Evolutionary conservation across 1,139 yeast genomes (phyloP), one percentile per base, ranked within the genome.

Genomic region (Blastobotrys apis): DNA sequence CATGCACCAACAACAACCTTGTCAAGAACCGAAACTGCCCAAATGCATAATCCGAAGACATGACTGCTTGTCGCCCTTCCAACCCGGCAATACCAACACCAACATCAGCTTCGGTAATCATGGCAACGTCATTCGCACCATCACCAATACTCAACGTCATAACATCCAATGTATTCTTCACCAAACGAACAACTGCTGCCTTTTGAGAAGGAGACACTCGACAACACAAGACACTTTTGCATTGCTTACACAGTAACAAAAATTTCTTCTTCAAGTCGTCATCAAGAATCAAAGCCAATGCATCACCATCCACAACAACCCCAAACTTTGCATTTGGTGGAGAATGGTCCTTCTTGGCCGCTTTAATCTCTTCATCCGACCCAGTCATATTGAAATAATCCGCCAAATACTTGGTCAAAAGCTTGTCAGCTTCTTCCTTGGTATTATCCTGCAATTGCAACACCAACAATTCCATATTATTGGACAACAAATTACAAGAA

Each of bases 51-150:
- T 92, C 98, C 0, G 97, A 84, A 8, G 95, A 84, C 98, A 92
- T 92, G 13, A 84, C 97, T n/a, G 98, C 98, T 64, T 92, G 97
- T 46, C 97, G 75, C 56, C 98, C 98, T 73, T 92, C 98, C 67
- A 87, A 94, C 64, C 98, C 98, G 39, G 95, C 95, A 58, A 92
- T 90, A 67, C 98, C 98, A 38, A 92, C 94, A 54, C 98, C 98
- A 33, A 94, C 92, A 68, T 94, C 95, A 1, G 98, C 98, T 26
- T 95, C 90, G 64, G 92, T 97, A 54, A 92, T 92, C 98, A 92
- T 92, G 4, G 97, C 94, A 52, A 92, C 98, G 68, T 92, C 98
- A 62, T 92, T 92, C 30, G 98, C 94, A 49, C 98, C 98, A 64
- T 92, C 98, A 49, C 98, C 98, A 64, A 92, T 85, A 1, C 97